A percentile compares a stretch with the other conserved stretches of the same genome.
These are phyloP conservation scores for Tanacetum coccineum DNA, from an alignment of 129 eudicot genomes.

Conservation along the genomic window DNA sequence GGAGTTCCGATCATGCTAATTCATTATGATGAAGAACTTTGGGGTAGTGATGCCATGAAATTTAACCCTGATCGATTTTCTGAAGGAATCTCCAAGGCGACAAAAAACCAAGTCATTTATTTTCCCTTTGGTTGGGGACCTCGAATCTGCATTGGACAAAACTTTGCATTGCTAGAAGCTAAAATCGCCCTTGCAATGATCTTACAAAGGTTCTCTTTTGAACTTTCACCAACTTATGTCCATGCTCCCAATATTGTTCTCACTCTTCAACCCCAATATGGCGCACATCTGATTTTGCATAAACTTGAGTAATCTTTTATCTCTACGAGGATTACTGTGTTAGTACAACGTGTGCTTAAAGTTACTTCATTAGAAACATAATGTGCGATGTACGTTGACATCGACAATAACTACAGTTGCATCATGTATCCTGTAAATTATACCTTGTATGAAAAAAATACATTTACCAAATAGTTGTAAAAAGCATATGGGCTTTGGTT, in stretches of 20 bases:
- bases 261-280: slow-evolving; percentile 36
- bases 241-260: slow-evolving; percentile 32
- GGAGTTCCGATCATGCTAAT: slow-evolving; percentile 25
- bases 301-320: slow-evolving; percentile 16
- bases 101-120: slow-evolving; percentile 23
- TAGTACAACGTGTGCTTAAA: not conserved
- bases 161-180: slow-evolving; percentile 37
- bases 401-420: too few relatives aligned
- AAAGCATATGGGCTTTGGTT: too few relatives aligned
- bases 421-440: too few relatives aligned
- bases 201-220: slow-evolving; percentile 31
- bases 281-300: slow-evolving; percentile 30
- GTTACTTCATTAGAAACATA: not conserved
- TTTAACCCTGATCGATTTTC: slow-evolving; percentile 32
- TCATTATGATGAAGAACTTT: slow-evolving; percentile 29
- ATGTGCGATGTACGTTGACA: not conserved
- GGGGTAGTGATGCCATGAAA: slow-evolving; percentile 35
- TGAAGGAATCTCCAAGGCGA: slow-evolving; percentile 36
- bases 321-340: too few relatives aligned
- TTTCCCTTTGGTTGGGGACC: slow-evolving; percentile 40
- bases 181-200: slow-evolving; percentile 38
- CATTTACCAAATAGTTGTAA: too few relatives aligned
- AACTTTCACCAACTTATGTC: slow-evolving; percentile 33
- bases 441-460: too few relatives aligned
- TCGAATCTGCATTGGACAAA: slow-evolving; percentile 37